Percentiles rank a stretch among this genome's conserved stretches.
Conservation (phyloP, 352 stramenopile species). For the Aphanomyces invadans region DNA sequence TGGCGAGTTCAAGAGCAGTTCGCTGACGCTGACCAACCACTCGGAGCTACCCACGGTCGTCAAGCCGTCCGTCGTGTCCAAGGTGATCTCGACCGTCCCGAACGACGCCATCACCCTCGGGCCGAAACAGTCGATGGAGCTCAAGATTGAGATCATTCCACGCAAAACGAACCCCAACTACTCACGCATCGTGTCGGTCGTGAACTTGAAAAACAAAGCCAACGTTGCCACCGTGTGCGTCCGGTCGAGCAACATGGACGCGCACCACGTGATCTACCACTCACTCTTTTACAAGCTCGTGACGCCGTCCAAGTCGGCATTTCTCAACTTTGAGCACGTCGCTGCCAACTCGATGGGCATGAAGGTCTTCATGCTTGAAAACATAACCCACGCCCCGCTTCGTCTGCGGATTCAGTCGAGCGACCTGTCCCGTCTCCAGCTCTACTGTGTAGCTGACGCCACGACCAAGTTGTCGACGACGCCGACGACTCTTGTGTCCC, state of each 20-base stretch:
- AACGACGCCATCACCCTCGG: slow-evolving; percentile 83
- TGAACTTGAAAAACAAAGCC: slow-evolving; percentile 83
- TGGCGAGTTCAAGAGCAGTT: slow-evolving; percentile 78
- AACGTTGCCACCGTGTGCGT: slow-evolving; percentile 83
- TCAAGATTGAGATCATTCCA: slow-evolving; percentile 87
- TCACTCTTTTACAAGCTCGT: slow-evolving; percentile 86
- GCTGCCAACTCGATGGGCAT: slow-evolving; percentile 77
- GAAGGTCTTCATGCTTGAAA: slow-evolving; percentile 84
- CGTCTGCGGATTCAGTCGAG: slow-evolving; percentile 74
- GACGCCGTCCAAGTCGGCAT: slow-evolving; percentile 74
- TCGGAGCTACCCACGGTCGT: slow-evolving; percentile 81
- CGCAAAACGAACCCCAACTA: slow-evolving; percentile 87
- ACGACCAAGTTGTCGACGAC: background rate
- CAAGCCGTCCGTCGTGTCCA: slow-evolving; percentile 80
- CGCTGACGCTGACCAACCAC: slow-evolving; percentile 84
- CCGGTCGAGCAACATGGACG: slow-evolving; percentile 86
- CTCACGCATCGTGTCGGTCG: slow-evolving; percentile 73
- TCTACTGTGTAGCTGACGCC: slow-evolving; percentile 48
- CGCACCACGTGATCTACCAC: slow-evolving; percentile 86
- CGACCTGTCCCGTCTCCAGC: slow-evolving; percentile 52
- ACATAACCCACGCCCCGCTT: slow-evolving; percentile 77
- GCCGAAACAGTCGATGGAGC: slow-evolving; percentile 78
- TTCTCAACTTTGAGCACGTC: slow-evolving; percentile 84
- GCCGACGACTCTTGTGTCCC: slow-evolving; percentile 13
- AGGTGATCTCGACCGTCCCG: slow-evolving; percentile 82